phyloP scores from a whole-genome alignment of 495 filamentous ascomycete species.

The Trichoderma erinaceum region DNA sequence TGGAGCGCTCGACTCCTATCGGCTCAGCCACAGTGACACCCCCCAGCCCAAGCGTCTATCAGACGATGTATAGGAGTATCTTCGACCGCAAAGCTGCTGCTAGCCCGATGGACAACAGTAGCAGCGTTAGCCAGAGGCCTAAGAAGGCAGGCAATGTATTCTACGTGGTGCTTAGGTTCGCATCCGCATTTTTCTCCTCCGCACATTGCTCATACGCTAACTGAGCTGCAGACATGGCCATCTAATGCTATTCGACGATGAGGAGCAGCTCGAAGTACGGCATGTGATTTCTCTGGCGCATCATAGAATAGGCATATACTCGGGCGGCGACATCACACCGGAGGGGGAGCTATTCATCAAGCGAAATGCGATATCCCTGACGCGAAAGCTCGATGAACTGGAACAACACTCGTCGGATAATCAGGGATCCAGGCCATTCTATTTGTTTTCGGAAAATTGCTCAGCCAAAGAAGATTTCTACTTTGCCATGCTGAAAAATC shows the following conservation, averaged over 20 bases:
- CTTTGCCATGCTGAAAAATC: conserved; percentile 80
- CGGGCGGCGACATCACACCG: conserved; percentile 70
- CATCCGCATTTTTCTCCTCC: background rate
- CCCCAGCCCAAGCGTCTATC: conserved; percentile 88
- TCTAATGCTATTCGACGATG: conserved; percentile 94
- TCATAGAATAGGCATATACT: conserved; percentile 79
- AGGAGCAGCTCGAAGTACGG: conserved; percentile 80
- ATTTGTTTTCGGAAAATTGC: conserved; percentile 85
- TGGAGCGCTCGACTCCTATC: conserved; percentile 77
- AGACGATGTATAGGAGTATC: conserved; percentile 93
- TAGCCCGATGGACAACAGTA: conserved; percentile 38
- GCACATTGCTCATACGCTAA: conserved; percentile 16
- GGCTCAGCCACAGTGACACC: conserved; percentile 58
- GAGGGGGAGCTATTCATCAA: conserved; percentile 95
- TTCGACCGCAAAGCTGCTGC: conserved; percentile 73
- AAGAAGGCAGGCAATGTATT: conserved; percentile 86
- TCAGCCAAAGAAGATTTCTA: conserved; percentile 99
- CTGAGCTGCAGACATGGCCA: conserved; percentile 68
- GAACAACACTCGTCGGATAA: conserved; percentile 44
- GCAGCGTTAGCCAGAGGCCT: conserved; percentile 48
- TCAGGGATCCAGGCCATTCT: conserved; percentile 72
- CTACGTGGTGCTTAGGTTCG: conserved; percentile 80
- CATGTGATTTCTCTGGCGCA: conserved; percentile 90
- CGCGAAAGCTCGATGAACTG: conserved; percentile 56
- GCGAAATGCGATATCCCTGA: conserved; percentile 85